Conservation (phyloP, 202 grass and related monocot species). For the Dendrocalamus latiflorus region DNA sequence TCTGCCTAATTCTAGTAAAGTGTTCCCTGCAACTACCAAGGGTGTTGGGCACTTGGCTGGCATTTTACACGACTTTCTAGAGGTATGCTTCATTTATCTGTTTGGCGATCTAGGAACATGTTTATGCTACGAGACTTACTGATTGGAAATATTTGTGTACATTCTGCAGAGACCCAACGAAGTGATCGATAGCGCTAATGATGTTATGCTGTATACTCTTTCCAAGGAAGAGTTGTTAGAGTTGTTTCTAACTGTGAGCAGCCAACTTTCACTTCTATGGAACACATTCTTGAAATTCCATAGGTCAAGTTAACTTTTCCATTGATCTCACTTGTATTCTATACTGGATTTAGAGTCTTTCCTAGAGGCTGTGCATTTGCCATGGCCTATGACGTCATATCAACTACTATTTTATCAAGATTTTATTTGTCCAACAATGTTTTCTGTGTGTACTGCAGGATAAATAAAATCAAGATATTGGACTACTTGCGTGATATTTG, state of each 20-base stretch:
- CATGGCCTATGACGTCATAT: neutral
- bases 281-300: too few species aligned
- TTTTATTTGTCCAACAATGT: constrained; percentile 5
- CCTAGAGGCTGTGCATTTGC: too few species aligned
- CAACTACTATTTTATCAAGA: neutral
- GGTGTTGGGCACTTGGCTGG: constrained; percentile 78
- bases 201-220: constrained; percentile 75
- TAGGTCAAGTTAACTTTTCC: too few species aligned
- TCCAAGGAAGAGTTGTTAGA: constrained; percentile 83
- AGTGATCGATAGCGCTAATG: constrained; percentile 48
- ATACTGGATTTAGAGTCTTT: constrained; percentile 73
- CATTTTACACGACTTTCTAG: constrained; percentile 88
- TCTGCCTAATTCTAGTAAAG: constrained; percentile 43
- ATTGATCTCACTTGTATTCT: too few species aligned
- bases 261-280: too few species aligned
- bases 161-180: constrained; percentile 60
- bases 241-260: too few species aligned
- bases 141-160: constrained; percentile 28
- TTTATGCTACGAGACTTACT: constrained; percentile 18
- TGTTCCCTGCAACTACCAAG: constrained; percentile 55
- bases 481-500: too few species aligned
- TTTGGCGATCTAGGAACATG: neutral
- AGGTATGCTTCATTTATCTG: constrained; percentile 45
- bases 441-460: constrained; percentile 39
- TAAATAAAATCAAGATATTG: too few species aligned